These are phyloP conservation scores for Jimgerdemannia lactiflua DNA, from an alignment of 192 early-diverging fungal genomes.

Conservation along the genomic window DNA sequence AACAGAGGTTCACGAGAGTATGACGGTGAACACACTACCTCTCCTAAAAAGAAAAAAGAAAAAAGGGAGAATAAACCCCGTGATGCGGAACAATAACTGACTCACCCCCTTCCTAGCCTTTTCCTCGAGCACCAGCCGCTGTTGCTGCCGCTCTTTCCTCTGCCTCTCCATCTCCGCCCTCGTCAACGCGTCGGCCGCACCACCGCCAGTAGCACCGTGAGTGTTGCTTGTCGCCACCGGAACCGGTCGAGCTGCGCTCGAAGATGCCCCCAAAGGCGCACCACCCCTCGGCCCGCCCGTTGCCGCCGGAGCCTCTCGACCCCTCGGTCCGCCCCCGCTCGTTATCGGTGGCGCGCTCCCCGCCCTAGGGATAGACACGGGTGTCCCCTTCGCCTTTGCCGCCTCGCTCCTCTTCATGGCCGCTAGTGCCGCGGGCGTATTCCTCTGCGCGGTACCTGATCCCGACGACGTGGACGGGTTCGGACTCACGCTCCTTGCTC, in stretches of 20 bases:
- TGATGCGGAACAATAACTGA: background rate
- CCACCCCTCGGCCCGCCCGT: background rate
- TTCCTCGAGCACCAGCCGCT: conserved; percentile 18
- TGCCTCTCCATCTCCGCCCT: background rate
- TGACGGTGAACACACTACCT: too few species aligned
- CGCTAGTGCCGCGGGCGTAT: background rate
- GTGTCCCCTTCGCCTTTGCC: background rate
- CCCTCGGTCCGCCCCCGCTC: background rate
- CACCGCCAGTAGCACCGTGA: conserved; percentile 8
- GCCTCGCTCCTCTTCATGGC: conserved; percentile 1
- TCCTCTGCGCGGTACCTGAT: background rate
- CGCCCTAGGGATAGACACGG: background rate
- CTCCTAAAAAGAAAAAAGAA: background rate
- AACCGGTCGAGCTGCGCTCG: too few species aligned
- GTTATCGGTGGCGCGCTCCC: conserved; percentile 5
- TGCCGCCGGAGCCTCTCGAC: background rate
- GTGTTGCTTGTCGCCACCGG: too few species aligned
- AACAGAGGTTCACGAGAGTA: background rate
- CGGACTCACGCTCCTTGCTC: background rate
- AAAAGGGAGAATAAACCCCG: background rate
- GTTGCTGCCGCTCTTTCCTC: background rate
- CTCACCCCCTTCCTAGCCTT: conserved; percentile 2
- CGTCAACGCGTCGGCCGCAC: conserved; percentile 13
- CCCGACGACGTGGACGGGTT: conserved; percentile 2
- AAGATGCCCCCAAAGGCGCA: too few species aligned